Percentiles rank a stretch among this genome's conserved stretches.
These are phyloP conservation scores for Martiniozyma asiatica DNA, from an alignment of 1,139 yeast genomes.

Conservation along the genomic window DNA sequence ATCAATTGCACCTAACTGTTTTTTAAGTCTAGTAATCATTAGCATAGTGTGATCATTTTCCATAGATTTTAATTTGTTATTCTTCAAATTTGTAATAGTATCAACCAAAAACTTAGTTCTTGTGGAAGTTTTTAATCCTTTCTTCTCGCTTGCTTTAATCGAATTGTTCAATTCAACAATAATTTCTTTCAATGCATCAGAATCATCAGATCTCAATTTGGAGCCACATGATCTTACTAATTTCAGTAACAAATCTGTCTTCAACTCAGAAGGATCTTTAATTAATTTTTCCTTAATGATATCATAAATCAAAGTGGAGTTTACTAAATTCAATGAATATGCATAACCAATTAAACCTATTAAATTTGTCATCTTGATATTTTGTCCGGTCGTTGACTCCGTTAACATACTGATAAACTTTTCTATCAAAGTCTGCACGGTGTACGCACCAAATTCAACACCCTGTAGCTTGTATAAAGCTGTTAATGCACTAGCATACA, in stretches of 20 bases:
- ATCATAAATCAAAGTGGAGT: slow-evolving; percentile 69
- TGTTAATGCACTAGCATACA: slow-evolving; percentile 68
- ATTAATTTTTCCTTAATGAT: slow-evolving; percentile 36
- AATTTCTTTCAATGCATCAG: slow-evolving; percentile 72
- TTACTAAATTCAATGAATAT: slow-evolving; percentile 65
- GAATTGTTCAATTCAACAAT: slow-evolving; percentile 43
- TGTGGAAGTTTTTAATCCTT: slow-evolving; percentile 34
- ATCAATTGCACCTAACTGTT: slow-evolving; percentile 43
- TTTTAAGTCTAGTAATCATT: slow-evolving; percentile 50
- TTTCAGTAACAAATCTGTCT: slow-evolving; percentile 67
- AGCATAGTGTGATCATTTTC: slow-evolving; percentile 32
- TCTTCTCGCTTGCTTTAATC: slow-evolving; percentile 27
- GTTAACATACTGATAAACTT: slow-evolving; percentile 33
- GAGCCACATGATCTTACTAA: slow-evolving; percentile 69
- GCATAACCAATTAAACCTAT: slow-evolving; percentile 65
- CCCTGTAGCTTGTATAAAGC: slow-evolving; percentile 75
- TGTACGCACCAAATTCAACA: slow-evolving; percentile 80
- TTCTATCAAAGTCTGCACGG: slow-evolving; percentile 70
- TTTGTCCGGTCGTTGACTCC: no score
- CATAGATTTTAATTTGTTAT: slow-evolving; percentile 61
- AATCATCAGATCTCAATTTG: slow-evolving; percentile 83
- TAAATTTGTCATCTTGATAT: slow-evolving; percentile 47
- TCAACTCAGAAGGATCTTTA: slow-evolving; percentile 46
- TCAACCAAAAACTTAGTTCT: slow-evolving; percentile 79
- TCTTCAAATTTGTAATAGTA: slow-evolving; percentile 72